Evolutionary conservation across 148 eudicot genomes (phyloP).

Genomic region (Rhododendron molle): DNA sequence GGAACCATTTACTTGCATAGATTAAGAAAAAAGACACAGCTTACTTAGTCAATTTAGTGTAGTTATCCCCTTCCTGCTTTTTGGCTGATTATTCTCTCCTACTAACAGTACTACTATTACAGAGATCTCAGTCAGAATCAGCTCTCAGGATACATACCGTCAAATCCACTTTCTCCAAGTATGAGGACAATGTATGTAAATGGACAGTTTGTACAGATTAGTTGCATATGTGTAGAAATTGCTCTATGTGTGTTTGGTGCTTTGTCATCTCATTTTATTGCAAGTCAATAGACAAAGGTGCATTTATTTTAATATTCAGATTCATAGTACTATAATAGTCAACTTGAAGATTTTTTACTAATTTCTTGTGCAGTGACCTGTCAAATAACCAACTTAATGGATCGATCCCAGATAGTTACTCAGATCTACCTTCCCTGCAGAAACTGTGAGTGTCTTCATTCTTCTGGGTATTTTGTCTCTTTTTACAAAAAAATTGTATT

Average conservation of each 20-base stretch:
- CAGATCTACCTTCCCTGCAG: conserved; percentile 68
- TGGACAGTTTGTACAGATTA: not conserved
- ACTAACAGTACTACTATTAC: conserved; percentile 11
- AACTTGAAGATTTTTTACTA: not conserved
- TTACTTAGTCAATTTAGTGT: not conserved
- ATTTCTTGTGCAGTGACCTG: conserved; percentile 43
- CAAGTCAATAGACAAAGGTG: not conserved
- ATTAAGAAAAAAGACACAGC: not conserved
- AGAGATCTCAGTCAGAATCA: conserved; percentile 82
- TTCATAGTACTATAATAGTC: not conserved
- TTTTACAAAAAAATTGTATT: not conserved
- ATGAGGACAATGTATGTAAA: conserved; percentile 78
- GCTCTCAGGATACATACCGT: conserved; percentile 66
- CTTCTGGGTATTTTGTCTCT: not conserved
- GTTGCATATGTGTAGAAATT: not conserved
- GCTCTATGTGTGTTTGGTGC: not conserved
- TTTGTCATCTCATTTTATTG: not conserved
- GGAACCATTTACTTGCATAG: not conserved
- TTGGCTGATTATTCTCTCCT: not conserved
- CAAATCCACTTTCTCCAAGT: conserved; percentile 49
- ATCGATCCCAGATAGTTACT: conserved; percentile 59
- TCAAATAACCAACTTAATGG: conserved; percentile 73
- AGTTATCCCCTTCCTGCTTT: not conserved
- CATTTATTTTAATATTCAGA: not conserved
- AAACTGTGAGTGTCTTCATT: conserved; percentile 48